These are phyloP conservation scores for Craterostigma plantagineum DNA, from an alignment of 257 asterid genomes.

Conservation along the genomic window DNA sequence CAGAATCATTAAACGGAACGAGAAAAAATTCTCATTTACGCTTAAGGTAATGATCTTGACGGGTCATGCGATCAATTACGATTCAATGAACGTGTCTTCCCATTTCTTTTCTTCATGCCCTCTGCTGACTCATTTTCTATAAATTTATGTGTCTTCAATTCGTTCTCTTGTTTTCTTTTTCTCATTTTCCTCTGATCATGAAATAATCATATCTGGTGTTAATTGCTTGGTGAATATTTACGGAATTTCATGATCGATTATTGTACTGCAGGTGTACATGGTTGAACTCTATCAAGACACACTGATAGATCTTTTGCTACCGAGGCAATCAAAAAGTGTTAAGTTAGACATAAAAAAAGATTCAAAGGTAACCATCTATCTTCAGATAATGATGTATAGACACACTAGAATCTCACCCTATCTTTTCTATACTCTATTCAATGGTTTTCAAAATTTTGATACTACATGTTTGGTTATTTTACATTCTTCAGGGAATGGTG, in stretches of 20 bases:
- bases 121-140: too few relatives aligned
- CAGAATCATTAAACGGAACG: constrained; percentile 55
- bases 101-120: too few relatives aligned
- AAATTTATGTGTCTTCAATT: background rate
- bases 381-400: too few relatives aligned
- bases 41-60: constrained; percentile 66
- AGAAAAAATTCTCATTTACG: constrained; percentile 53
- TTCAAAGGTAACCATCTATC: constrained; percentile 84
- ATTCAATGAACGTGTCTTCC: too few relatives aligned
- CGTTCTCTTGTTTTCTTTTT: background rate
- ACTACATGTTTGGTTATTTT: constrained; percentile 10
- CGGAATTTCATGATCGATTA: too few relatives aligned
- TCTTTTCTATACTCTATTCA: too few relatives aligned
- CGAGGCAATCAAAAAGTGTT: constrained; percentile 47
- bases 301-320: constrained; percentile 61
- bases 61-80: too few relatives aligned
- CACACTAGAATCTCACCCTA: too few relatives aligned
- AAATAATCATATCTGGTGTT: too few relatives aligned
- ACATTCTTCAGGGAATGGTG: constrained; percentile 69
- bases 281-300: constrained; percentile 91
- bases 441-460: too few relatives aligned
- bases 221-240: too few relatives aligned
- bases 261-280: constrained; percentile 91
- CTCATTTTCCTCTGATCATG: too few relatives aligned
- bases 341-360: constrained; percentile 87